Base-by-base conservation (phyloP, 352 stramenopile species). In the Phytophthora aleatoria region DNA sequence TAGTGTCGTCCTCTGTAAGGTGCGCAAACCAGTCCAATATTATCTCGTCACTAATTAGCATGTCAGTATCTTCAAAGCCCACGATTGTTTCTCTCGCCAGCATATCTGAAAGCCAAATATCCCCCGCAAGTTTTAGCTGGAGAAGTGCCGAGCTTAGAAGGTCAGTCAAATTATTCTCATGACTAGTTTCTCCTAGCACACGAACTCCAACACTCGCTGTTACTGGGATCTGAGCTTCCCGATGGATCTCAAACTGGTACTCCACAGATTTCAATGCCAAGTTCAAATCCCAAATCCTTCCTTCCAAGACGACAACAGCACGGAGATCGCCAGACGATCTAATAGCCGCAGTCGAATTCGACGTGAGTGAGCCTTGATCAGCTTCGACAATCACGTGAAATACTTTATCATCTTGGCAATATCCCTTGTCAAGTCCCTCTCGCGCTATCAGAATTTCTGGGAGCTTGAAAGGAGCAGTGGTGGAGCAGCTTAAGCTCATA, bases 341-440 rank as follows among this genome's bases (percentile, higher is more conserved):
- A 26, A 33, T 51, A 28, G 13, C 12, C 28, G 12, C 10, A 10
- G 28, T 15, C 35, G 35, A 39, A 12, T 56, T 57, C 11, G 38
- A 57, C 16, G 8, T 51, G 38, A 66, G 36, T 49, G 47, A 53
- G 2, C 50, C 63, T 12, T 49, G 33, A 43, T 38, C 58, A 4
- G 63, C 5, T 49, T 53, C 20, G 26, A 71, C 16, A 24, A 38
- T 54, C 16, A 57, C 50, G 16, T 36, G 63, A 61, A 61, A 71
- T 8, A 38, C 2, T 24, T 39, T 43, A 43, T 58, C 50, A 35
- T 71, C 72, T 43, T 72, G 59, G 4, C 72, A 73, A 43, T 73
- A 74, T 11, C 69, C 61, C 1, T 64, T 67, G 1, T 73, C 61
- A 1, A 79, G 57, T 8, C 72, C 72, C 28, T 72, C 59, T 3